Conservation (phyloP, 202 grass and related monocot species). For the Saccharum hybrid region DNA sequence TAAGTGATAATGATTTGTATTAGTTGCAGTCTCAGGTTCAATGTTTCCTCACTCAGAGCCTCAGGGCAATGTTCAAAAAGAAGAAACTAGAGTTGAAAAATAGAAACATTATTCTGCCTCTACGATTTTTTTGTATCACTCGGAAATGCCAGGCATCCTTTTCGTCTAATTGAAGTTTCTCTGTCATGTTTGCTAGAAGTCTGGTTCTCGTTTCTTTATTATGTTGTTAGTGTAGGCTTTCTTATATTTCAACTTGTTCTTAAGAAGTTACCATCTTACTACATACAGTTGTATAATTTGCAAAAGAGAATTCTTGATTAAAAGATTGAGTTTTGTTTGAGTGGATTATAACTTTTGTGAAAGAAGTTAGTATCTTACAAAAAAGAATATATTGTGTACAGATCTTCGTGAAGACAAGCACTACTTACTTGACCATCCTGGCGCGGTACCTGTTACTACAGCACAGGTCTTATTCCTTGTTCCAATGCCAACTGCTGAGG, state of each 20-base stretch:
- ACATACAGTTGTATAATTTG: background rate
- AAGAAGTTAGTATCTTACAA: background rate
- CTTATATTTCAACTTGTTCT: conserved; percentile 7
- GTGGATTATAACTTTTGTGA: conserved; percentile 13
- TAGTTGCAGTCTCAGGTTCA: background rate
- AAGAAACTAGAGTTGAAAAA: background rate
- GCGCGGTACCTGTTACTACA: conserved; percentile 73
- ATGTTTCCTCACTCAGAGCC: background rate
- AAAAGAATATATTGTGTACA: conserved; percentile 29
- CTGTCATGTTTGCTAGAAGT: background rate
- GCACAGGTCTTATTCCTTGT: conserved; percentile 63
- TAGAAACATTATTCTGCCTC: background rate
- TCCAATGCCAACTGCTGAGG: background rate
- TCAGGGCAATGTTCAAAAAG: background rate
- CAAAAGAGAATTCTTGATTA: background rate
- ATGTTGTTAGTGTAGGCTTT: background rate
- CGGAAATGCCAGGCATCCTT: background rate
- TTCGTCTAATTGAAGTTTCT: conserved; percentile 7
- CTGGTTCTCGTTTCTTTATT: background rate
- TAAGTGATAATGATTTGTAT: background rate
- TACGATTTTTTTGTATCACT: background rate
- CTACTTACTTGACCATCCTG: conserved; percentile 84
- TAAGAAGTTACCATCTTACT: background rate
- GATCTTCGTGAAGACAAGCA: conserved; percentile 95
- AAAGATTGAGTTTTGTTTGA: background rate